Percentiles rank a stretch among this genome's conserved stretches.
Conservation (phyloP, 2,329 filamentous ascomycete genomes). For the Fusarium siculi region DNA sequence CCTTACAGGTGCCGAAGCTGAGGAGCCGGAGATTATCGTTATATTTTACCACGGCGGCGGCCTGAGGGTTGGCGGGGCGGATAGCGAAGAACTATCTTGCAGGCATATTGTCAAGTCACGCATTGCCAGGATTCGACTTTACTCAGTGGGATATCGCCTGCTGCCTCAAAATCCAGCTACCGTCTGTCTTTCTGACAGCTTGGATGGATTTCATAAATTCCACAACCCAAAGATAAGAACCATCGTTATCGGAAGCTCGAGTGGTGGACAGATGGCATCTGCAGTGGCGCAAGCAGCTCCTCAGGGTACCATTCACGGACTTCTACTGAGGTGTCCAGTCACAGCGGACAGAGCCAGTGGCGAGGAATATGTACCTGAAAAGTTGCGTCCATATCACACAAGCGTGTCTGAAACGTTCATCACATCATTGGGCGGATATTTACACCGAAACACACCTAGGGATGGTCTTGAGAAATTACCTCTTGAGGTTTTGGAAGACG, state of each 20-base stretch:
- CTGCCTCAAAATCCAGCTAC: slow-evolving; percentile 53
- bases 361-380: slow-evolving; percentile 50
- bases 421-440: slow-evolving; percentile 49
- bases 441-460: slow-evolving; percentile 49
- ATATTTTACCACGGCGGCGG: slow-evolving; percentile 63
- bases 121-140: slow-evolving; percentile 48
- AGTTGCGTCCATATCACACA: slow-evolving; percentile 52
- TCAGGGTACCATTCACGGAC: slow-evolving; percentile 49
- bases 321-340: slow-evolving; percentile 60
- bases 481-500: slow-evolving; percentile 49
- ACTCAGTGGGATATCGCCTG: slow-evolving; percentile 59
- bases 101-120: slow-evolving; percentile 52
- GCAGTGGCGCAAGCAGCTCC: slow-evolving; percentile 52
- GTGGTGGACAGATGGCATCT: slow-evolving; percentile 60
- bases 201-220: slow-evolving; percentile 48
- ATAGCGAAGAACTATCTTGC: slow-evolving; percentile 61
- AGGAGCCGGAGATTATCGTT: slow-evolving; percentile 44
- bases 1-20: slow-evolving; percentile 15
- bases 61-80: slow-evolving; percentile 58
- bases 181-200: slow-evolving; percentile 55
- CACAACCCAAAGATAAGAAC: slow-evolving; percentile 33
- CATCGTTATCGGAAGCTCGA: slow-evolving; percentile 58
- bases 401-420: slow-evolving; percentile 53
- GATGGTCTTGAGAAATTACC: slow-evolving; percentile 56
- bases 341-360: slow-evolving; percentile 56